Evolutionary conservation across 306 rosid species (phyloP).

Genomic region (Vigna mungo): DNA sequence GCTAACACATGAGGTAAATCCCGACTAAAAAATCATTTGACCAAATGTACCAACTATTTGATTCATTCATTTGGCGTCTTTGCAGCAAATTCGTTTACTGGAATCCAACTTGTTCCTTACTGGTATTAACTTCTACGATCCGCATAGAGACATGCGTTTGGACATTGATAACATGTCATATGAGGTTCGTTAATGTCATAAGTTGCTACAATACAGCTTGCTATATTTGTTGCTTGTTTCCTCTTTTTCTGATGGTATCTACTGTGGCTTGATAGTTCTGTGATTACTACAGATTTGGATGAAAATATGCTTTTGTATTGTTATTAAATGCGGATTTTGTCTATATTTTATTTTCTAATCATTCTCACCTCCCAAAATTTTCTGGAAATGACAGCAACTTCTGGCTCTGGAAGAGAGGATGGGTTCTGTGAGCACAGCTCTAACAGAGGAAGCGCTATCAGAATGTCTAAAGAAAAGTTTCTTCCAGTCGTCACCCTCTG

Average conservation of each 20-base stretch:
- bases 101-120: slow-evolving; percentile 83
- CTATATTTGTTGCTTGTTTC: slow-evolving; percentile 18
- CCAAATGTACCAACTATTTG: slow-evolving; percentile 28
- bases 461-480: slow-evolving; percentile 70
- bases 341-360: not conserved
- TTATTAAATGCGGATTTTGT: slow-evolving; percentile 13
- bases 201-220: slow-evolving; percentile 41
- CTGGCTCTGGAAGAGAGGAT: slow-evolving; percentile 94
- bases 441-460: slow-evolving; percentile 77
- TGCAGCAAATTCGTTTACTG: slow-evolving; percentile 85
- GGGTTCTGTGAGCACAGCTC: slow-evolving; percentile 97
- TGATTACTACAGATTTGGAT: slow-evolving; percentile 18
- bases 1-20: slow-evolving; percentile 85
- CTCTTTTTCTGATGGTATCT: slow-evolving; percentile 8
- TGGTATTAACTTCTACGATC: slow-evolving; percentile 86
- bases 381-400: slow-evolving; percentile 68
- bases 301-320: slow-evolving; percentile 26
- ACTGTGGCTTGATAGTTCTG: slow-evolving; percentile 28
- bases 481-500: slow-evolving; percentile 55
- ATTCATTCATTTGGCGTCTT: slow-evolving; percentile 37
- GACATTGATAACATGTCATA: slow-evolving; percentile 98
- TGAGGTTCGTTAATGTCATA: slow-evolving; percentile 69
- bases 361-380: slow-evolving; percentile 26
- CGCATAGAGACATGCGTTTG: slow-evolving; percentile 95
- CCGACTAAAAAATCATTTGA: slow-evolving; percentile 16